These are phyloP conservation scores for Geranium rotundifolium DNA, from an alignment of 345 rosid genomes.

Conservation along the genomic window DNA sequence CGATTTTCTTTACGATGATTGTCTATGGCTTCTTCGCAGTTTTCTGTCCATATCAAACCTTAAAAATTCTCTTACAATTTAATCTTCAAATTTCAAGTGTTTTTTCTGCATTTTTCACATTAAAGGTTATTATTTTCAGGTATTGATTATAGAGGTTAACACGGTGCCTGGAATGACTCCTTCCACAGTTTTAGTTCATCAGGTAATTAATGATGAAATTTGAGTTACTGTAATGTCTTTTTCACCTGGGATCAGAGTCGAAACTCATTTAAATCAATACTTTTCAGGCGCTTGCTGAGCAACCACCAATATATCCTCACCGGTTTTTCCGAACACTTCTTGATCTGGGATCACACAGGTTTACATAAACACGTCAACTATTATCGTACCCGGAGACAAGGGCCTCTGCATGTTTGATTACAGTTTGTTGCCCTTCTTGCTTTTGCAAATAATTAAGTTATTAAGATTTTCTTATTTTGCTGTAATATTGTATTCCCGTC, in stretches of 20 bases:
- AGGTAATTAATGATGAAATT: conserved; percentile 28
- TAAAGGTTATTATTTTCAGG: too few species aligned
- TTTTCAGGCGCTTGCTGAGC: conserved; percentile 69
- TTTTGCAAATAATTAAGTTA: too few species aligned
- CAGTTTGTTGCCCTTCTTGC: too few species aligned
- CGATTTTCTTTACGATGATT: conserved; percentile 8
- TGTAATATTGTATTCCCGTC: too few species aligned
- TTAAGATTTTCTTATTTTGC: too few species aligned
- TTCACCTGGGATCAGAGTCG: too few species aligned
- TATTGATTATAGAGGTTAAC: conserved; percentile 78
- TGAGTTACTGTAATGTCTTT: not conserved
- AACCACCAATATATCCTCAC: conserved; percentile 76
- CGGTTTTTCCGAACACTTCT: conserved; percentile 69
- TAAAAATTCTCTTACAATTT: too few species aligned
- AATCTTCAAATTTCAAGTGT: too few species aligned
- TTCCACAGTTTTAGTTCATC: conserved; percentile 86
- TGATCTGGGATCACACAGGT: conserved; percentile 54
- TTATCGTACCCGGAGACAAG: too few species aligned
- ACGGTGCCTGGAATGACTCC: conserved; percentile 98
- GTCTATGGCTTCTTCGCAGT: not conserved
- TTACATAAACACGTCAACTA: conserved; percentile 5
- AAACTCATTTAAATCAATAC: too few species aligned
- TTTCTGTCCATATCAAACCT: not conserved
- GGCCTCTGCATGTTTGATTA: too few species aligned
- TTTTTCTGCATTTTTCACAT: too few species aligned